Conservation (phyloP, 1,284 basidiomycete species). For the Exsudoporus floridanus region DNA sequence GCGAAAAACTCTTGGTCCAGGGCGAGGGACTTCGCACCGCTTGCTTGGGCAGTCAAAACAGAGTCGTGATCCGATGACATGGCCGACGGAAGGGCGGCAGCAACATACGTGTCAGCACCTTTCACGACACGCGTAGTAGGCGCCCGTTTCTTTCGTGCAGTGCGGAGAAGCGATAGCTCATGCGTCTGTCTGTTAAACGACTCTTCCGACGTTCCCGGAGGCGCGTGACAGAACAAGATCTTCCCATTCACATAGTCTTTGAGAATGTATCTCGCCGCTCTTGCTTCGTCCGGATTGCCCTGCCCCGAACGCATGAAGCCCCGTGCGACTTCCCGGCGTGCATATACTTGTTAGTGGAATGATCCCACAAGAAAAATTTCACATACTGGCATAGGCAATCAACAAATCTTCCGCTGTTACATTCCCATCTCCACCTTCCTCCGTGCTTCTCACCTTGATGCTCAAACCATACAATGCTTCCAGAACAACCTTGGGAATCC, state of each 20-base stretch:
- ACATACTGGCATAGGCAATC: conserved; percentile 87
- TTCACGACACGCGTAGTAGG: conserved; percentile 83
- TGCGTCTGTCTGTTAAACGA: conserved; percentile 81
- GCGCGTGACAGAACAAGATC: conserved; percentile 87
- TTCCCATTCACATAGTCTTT: conserved; percentile 99
- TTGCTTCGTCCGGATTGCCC: conserved; percentile 96
- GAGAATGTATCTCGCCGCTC: conserved; percentile 88
- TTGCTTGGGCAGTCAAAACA: conserved; percentile 29
- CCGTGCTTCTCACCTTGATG: conserved; percentile 65
- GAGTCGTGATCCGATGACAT: conserved; percentile 16
- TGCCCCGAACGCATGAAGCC: conserved; percentile 93
- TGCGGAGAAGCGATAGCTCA: conserved; percentile 57
- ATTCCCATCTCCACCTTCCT: conserved; percentile 85
- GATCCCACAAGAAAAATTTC: not conserved
- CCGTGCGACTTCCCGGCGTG: conserved; percentile 67
- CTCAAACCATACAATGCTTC: conserved; percentile 88
- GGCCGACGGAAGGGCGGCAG: conserved; percentile 19
- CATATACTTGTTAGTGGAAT: conserved; percentile 10
- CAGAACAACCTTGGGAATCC: conserved; percentile 84
- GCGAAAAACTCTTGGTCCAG: conserved; percentile 88
- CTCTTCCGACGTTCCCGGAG: conserved; percentile 67
- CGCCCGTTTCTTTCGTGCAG: conserved; percentile 76
- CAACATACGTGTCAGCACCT: conserved; percentile 79
- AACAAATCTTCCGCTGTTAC: conserved; percentile 85
- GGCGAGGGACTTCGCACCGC: conserved; percentile 57